Percentiles rank a stretch among this genome's conserved stretches.
These are phyloP conservation scores for Cercospora sp. DNA, from an alignment of 2,329 filamentous ascomycete genomes.

Conservation along the genomic window DNA sequence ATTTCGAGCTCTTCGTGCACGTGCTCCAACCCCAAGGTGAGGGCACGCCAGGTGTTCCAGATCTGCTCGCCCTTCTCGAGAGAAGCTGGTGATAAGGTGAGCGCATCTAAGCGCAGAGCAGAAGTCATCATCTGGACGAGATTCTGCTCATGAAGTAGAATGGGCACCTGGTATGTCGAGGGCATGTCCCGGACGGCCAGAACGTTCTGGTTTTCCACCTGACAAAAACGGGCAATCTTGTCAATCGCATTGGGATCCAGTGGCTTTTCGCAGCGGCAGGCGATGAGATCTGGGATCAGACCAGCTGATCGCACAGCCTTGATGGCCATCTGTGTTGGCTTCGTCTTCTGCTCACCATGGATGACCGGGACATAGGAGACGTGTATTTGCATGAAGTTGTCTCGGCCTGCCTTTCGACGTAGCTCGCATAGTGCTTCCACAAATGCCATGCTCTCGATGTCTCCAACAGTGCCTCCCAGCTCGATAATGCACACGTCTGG, in stretches of 20 bases:
- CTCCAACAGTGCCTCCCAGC: conserved; percentile 69
- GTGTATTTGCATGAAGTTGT: conserved; percentile 85
- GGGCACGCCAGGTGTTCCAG: conserved; percentile 75
- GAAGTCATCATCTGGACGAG: conserved; percentile 67
- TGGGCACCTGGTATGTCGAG: conserved; percentile 89
- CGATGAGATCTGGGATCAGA: conserved; percentile 67
- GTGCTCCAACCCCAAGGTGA: conserved; percentile 67
- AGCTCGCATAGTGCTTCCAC: conserved; percentile 83
- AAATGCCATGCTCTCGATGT: conserved; percentile 86
- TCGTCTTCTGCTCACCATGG: conserved; percentile 84
- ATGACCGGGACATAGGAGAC: conserved; percentile 84
- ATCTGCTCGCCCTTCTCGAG: conserved; percentile 64
- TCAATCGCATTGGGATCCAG: conserved; percentile 72
- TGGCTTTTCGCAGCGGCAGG: conserved; percentile 81
- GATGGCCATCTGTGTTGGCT: conserved; percentile 91
- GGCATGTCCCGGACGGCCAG: conserved; percentile 83
- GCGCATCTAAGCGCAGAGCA: conserved; percentile 62
- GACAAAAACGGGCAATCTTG: conserved; percentile 88
- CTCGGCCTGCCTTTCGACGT: conserved; percentile 67
- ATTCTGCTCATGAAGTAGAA: conserved; percentile 83
- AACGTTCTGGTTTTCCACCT: conserved; percentile 82
- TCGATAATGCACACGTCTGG: conserved; percentile 92
- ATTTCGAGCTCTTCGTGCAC: conserved; percentile 72
- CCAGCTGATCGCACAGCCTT: conserved; percentile 80
- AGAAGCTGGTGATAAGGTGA: conserved; percentile 53